Evolutionary conservation across 2,329 filamentous ascomycete species (phyloP).

Genomic region (Teratosphaeria zuluensis): DNA sequence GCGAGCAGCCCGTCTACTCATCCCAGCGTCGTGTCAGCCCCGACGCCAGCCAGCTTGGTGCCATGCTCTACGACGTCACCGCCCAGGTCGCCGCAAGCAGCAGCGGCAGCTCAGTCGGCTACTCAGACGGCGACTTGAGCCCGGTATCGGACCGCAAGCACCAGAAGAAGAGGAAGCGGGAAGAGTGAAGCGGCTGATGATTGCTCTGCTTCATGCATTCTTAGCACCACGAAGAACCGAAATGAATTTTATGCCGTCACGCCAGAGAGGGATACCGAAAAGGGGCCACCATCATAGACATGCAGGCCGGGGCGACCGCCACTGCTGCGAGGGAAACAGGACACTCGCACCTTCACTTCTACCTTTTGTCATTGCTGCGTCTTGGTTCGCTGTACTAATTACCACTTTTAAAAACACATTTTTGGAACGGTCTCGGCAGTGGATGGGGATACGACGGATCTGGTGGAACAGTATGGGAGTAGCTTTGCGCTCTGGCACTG

Average conservation of each 20-base stretch:
- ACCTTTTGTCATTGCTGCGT: conserved; percentile 1
- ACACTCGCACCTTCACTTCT: not conserved
- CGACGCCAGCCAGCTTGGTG: conserved; percentile 59
- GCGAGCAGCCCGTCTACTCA: conserved; percentile 17
- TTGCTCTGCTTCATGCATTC: not conserved
- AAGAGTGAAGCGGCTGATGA: conserved; percentile 24
- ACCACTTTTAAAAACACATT: not conserved
- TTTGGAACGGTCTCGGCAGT: not conserved
- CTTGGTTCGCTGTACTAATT: conserved; percentile 2
- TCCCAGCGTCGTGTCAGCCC: conserved; percentile 19
- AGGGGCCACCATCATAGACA: not conserved
- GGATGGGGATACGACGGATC: not conserved
- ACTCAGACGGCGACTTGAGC: conserved; percentile 17
- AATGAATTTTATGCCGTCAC: conserved; percentile 14
- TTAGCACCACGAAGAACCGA: conserved; percentile 2
- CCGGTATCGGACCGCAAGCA: conserved; percentile 24
- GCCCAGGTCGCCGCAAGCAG: conserved; percentile 62
- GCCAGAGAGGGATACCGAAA: conserved; percentile 4
- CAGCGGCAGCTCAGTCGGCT: conserved; percentile 28
- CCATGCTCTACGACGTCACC: conserved; percentile 67
- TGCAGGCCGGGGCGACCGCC: not conserved
- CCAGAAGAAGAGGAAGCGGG: conserved; percentile 35
- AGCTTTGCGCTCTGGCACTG: not conserved
- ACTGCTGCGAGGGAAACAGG: not conserved
- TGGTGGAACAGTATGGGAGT: not conserved